Conservation (phyloP, 179 eudicot species). For the Beta macrorhiza region DNA sequence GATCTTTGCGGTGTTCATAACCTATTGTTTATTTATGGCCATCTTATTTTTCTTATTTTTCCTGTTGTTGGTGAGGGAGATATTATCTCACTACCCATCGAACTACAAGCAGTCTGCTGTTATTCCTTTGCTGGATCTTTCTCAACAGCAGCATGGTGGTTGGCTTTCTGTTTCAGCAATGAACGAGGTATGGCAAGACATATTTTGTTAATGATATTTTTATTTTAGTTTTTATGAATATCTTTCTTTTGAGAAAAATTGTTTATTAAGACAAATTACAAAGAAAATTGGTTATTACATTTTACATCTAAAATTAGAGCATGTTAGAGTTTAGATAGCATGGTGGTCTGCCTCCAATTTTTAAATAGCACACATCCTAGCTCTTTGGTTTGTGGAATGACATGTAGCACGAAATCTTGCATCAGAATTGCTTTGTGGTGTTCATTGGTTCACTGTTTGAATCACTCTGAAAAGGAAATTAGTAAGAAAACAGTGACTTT, state of each 20-base stretch:
- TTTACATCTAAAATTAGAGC: not conserved
- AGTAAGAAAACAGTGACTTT: not conserved
- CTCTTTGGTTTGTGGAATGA: not conserved
- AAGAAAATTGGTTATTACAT: too few relatives aligned
- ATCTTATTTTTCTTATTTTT: too few relatives aligned
- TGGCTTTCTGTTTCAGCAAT: slow-evolving; percentile 99
- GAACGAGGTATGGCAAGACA: slow-evolving; percentile 68
- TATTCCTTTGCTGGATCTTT: slow-evolving; percentile 93
- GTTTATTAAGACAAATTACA: not conserved
- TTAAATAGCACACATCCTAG: not conserved
- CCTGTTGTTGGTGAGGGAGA: too few relatives aligned
- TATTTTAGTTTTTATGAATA: not conserved
- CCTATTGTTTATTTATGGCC: too few relatives aligned
- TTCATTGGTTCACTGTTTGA: not conserved
- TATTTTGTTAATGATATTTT: slow-evolving; percentile 11
- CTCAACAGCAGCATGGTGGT: slow-evolving; percentile 97
- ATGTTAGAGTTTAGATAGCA: too few relatives aligned
- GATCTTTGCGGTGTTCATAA: too few relatives aligned
- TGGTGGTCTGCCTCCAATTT: not conserved
- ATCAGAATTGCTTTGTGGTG: not conserved
- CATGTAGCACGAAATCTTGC: not conserved
- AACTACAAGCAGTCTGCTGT: too few relatives aligned
- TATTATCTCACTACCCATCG: too few relatives aligned
- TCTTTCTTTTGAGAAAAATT: not conserved
- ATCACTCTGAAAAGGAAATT: not conserved